Percentiles rank a stretch among this genome's conserved stretches.
Evolutionary conservation across 2,329 filamentous ascomycete species (phyloP).

Genomic region (Diaporthe citri): DNA sequence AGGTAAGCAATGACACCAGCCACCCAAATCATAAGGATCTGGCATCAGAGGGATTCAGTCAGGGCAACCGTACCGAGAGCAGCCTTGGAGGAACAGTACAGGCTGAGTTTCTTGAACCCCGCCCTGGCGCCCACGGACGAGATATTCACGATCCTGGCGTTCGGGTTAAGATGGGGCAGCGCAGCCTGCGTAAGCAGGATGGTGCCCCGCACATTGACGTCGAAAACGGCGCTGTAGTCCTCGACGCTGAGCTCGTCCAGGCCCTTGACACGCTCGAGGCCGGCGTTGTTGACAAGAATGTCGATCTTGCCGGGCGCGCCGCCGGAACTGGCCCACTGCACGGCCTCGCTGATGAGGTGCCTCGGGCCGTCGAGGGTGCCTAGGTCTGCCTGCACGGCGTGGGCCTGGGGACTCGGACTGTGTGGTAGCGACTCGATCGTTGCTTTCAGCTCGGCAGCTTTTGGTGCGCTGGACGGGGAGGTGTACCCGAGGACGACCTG

Average conservation of each 20-base stretch:
- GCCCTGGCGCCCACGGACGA: conserved; percentile 64
- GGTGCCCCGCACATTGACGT: conserved; percentile 68
- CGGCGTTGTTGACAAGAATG: conserved; percentile 56
- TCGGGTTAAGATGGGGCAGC: conserved; percentile 61
- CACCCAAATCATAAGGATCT: not conserved
- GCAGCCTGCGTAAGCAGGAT: conserved; percentile 67
- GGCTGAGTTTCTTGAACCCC: conserved; percentile 58
- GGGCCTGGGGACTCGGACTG: conserved; percentile 42
- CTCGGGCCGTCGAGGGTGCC: conserved; percentile 42
- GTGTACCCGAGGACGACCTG: conserved; percentile 70
- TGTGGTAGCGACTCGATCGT: conserved; percentile 67
- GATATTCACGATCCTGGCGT: conserved; percentile 70
- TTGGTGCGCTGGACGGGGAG: conserved; percentile 71
- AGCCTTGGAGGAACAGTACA: conserved; percentile 70
- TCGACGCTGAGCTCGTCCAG: conserved; percentile 58
- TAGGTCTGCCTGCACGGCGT: conserved; percentile 44
- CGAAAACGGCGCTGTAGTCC: conserved; percentile 66
- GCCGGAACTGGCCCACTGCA: conserved; percentile 35
- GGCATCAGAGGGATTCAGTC: not conserved
- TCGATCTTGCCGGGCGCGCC: conserved; percentile 40
- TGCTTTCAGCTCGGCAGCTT: conserved; percentile 68
- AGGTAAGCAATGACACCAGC: not conserved
- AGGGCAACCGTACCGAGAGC: conserved; percentile 49
- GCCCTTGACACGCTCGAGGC: conserved; percentile 48
- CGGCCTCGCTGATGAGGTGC: conserved; percentile 42